Conservation (phyloP, 495 filamentous ascomycete genomes). For the Symbiotaphrina buchneri region DNA sequence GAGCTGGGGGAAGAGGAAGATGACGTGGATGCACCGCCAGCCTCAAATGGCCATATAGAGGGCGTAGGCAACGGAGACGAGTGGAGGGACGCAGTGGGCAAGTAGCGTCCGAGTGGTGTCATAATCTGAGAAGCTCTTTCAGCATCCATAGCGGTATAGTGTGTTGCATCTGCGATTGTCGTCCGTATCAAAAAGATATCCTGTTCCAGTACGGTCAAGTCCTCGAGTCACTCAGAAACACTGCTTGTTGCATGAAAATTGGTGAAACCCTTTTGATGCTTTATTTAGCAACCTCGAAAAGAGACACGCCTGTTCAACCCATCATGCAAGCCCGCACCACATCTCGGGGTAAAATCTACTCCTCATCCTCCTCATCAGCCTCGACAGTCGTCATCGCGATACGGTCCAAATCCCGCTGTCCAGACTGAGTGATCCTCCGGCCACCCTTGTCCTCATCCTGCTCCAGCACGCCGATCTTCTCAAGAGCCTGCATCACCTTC, state of each 20-base stretch:
- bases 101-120: neutral
- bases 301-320: neutral
- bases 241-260: neutral
- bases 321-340: neutral
- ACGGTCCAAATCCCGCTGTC: slow-evolving; percentile 98
- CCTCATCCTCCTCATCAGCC: slow-evolving; percentile 42
- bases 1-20: too few species aligned
- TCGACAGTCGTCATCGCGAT: slow-evolving; percentile 57
- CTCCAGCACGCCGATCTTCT: slow-evolving; percentile 98
- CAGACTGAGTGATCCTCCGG: slow-evolving; percentile 84
- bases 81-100: neutral
- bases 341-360: slow-evolving; percentile 12
- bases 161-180: neutral
- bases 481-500: slow-evolving; percentile 84
- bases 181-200: neutral
- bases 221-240: neutral
- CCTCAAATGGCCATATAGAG: neutral
- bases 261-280: neutral
- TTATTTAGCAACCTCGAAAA: neutral
- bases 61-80: neutral
- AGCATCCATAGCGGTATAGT: too few species aligned
- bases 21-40: too few species aligned
- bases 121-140: too few species aligned
- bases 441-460: slow-evolving; percentile 92
- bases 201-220: neutral